A percentile compares a stretch with the other conserved stretches of the same genome.
Conservation (phyloP, 805 yeast genomes). For the Barnettozyma siamensis region DNA sequence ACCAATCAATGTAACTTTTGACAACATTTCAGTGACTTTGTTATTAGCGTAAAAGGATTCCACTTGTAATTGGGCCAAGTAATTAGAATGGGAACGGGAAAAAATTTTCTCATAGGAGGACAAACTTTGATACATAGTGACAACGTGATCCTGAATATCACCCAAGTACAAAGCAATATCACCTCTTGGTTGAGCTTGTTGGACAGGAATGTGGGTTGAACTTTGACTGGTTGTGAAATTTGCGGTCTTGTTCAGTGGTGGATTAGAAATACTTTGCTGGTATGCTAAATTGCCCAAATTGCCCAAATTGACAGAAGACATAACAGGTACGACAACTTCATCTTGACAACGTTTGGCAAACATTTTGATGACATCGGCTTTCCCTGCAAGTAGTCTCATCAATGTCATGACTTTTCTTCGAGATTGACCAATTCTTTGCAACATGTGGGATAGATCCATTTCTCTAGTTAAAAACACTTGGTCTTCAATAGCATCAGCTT, state of each 20-base stretch:
- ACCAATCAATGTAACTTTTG: slow-evolving; percentile 87
- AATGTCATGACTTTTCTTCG: slow-evolving; percentile 89
- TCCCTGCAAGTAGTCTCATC: slow-evolving; percentile 83
- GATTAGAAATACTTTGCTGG: slow-evolving; percentile 1
- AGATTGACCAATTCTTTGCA: slow-evolving; percentile 80
- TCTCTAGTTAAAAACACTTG: slow-evolving; percentile 79
- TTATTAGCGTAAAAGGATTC: slow-evolving; percentile 84
- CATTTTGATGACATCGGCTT: slow-evolving; percentile 95
- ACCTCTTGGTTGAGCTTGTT: slow-evolving; percentile 62
- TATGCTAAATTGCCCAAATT: slow-evolving; percentile 11
- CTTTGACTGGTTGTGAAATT: not conserved
- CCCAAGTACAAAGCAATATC: slow-evolving; percentile 94
- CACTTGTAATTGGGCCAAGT: slow-evolving; percentile 89
- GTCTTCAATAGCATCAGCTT: slow-evolving; percentile 74
- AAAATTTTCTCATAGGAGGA: slow-evolving; percentile 89
- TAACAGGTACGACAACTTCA: slow-evolving; percentile 34
- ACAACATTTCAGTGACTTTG: slow-evolving; percentile 78
- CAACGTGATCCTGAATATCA: slow-evolving; percentile 95
- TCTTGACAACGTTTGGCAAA: slow-evolving; percentile 94
- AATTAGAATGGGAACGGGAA: slow-evolving; percentile 86
- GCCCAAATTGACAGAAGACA: slow-evolving; percentile 29
- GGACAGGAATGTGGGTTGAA: not conserved
- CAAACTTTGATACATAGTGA: slow-evolving; percentile 91
- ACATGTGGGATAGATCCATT: slow-evolving; percentile 68
- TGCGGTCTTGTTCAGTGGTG: not conserved